Evolutionary conservation across 140 eudicot genomes (phyloP).

Genomic region (Senecio squalidus): DNA sequence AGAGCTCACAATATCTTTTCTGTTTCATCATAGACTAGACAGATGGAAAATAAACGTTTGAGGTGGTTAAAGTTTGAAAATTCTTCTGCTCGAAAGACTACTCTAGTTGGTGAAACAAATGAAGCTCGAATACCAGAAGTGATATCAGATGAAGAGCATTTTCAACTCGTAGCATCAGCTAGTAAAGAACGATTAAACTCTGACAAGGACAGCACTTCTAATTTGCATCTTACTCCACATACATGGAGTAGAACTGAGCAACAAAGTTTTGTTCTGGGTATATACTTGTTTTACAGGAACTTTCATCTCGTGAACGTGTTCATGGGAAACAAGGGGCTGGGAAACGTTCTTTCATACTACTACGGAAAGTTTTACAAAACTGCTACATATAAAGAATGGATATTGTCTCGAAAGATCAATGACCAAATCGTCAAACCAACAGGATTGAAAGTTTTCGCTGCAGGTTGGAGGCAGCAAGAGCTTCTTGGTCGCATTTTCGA

Average conservation of each 20-base stretch:
- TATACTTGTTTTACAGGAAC: not conserved
- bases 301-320: not conserved
- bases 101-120: not conserved
- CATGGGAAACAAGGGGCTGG: not conserved
- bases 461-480: not conserved
- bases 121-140: not conserved
- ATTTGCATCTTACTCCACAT: too few species aligned
- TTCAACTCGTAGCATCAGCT: not conserved
- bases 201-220: too few species aligned
- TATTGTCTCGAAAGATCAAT: not conserved
- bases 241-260: too few species aligned
- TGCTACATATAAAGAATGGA: not conserved
- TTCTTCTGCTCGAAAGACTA: too few species aligned
- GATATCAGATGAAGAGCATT: not conserved
- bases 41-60: too few species aligned
- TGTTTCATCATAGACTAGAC: not conserved
- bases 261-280: not conserved
- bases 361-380: not conserved
- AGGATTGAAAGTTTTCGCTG: not conserved
- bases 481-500: not conserved
- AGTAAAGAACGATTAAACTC: too few species aligned
- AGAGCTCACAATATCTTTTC: not conserved
- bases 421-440: not conserved
- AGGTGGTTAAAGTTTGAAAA: too few species aligned
- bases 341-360: not conserved